Base-by-base conservation (phyloP, 2,329 filamentous ascomycete species). In the Paracamarosporium sp. region DNA sequence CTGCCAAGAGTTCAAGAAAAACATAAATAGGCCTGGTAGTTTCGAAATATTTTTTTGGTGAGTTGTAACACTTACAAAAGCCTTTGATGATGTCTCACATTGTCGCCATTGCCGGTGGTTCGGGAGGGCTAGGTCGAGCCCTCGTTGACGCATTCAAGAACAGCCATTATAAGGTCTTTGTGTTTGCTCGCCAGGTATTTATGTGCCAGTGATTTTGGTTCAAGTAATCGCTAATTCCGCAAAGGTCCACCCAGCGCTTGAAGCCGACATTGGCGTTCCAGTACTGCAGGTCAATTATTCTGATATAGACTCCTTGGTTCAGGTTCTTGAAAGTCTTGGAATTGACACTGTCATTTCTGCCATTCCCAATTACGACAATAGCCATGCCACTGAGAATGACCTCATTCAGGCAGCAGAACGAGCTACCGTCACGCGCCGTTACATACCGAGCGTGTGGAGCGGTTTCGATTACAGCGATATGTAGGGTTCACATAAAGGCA, bases 71-170 rank as follows among this genome's bases (percentile, higher is more conserved):
- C n/a, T n/a, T n/a, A n/a, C n/a, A n/a, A n/a, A n/a, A n/a, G n/a
- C n/a, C n/a, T n/a, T n/a, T n/a, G 22, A 27, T 20, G 11, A 63
- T 61, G 59, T 59, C 61, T 36, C 24, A 47, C 15, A 66, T 78
- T 24, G 69, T 83, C 41, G 81, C 78, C 41, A 76, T 83, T 9
- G 79, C 81, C 4, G 81, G 81, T 36, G 81, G 81, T 17, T 78
- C 78, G 1, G 80, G 80, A 20, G 72, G 74, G 15, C 66, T 83
- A 3, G 81, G 81, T 7, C 76, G 76, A 17, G 75, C 79, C 4
- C 71, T 84, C 41, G 77, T 83, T 15, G 80, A 83, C n/a, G 76
- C 71, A 24, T 59, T 83, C 11, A 64, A 61, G 5, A 69, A 61
- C 15, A 68, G 54, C 17, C 73, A 76, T 31, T 73, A 79, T 51